phyloP scores from a whole-genome alignment of 306 rosid species.

The Macrotyloma uniflorum region DNA sequence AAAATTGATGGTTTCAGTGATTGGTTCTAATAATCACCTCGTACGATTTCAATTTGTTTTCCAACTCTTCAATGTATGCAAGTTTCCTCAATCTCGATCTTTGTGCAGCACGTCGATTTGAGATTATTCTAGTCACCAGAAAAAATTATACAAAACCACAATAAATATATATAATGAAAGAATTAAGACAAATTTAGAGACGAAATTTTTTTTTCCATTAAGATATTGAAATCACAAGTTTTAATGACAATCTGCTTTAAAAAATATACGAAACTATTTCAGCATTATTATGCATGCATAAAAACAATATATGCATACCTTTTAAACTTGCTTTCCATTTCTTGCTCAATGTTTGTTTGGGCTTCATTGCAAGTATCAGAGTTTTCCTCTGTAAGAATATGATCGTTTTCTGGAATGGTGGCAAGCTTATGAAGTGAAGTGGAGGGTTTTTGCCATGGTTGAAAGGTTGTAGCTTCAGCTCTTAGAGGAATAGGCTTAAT shows the following conservation, averaged over 20 bases:
- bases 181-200: too few species aligned
- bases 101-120: neutral
- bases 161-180: too few species aligned
- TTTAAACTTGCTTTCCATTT: slow-evolving; percentile 38
- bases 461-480: slow-evolving; percentile 34
- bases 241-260: neutral
- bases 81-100: neutral
- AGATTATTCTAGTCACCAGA: neutral
- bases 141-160: neutral
- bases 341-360: neutral
- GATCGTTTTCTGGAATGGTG: neutral
- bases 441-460: slow-evolving; percentile 24
- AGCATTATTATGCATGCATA: neutral
- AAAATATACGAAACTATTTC: neutral
- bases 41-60: neutral
- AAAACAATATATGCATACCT: slow-evolving; percentile 20
- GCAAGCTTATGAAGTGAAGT: neutral
- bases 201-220: too few species aligned
- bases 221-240: neutral
- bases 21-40: slow-evolving; percentile 16
- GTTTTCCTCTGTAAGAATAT: neutral
- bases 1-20: neutral
- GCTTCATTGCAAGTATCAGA: neutral
- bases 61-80: neutral
- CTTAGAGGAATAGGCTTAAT: neutral